Evolutionary conservation across 768 basidiomycete species (phyloP).

Genomic region (Chalciporus chontae): DNA sequence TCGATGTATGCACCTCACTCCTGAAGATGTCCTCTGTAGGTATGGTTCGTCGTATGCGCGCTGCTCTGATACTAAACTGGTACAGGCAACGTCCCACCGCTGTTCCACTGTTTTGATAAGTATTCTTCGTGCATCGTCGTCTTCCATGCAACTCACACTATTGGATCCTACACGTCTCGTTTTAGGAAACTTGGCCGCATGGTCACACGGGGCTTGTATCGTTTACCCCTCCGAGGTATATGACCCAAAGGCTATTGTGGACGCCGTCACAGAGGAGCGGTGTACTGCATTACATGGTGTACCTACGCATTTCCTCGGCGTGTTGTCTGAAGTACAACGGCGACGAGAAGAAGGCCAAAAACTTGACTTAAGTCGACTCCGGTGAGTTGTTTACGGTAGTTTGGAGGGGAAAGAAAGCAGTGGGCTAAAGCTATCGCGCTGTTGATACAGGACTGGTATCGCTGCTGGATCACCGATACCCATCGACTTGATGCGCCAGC

Average conservation of each 20-base stretch:
- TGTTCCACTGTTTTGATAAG: slow-evolving; percentile 91
- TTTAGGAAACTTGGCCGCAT: slow-evolving; percentile 77
- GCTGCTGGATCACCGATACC: slow-evolving; percentile 79
- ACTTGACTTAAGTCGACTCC: slow-evolving; percentile 47
- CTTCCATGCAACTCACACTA: slow-evolving; percentile 10
- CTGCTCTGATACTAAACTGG: slow-evolving; percentile 2
- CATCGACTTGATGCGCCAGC: slow-evolving; percentile 71
- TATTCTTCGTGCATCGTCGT: slow-evolving; percentile 23
- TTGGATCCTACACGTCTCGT: slow-evolving; percentile 54
- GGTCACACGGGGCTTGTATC: slow-evolving; percentile 68
- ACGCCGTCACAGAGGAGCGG: slow-evolving; percentile 61
- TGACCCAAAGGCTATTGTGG: slow-evolving; percentile 63
- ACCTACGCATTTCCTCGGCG: slow-evolving; percentile 80
- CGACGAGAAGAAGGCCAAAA: slow-evolving; percentile 43
- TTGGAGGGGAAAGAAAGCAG: neutral
- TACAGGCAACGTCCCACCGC: slow-evolving; percentile 75
- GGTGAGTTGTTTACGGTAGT: slow-evolving; percentile 38
- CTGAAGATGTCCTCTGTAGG: slow-evolving; percentile 67
- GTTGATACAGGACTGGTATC: slow-evolving; percentile 63
- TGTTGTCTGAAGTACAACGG: slow-evolving; percentile 63
- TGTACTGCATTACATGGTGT: slow-evolving; percentile 84
- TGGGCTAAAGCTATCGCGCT: neutral
- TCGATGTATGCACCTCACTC: slow-evolving; percentile 64
- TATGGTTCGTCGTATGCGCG: neutral
- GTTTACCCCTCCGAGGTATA: slow-evolving; percentile 72